phyloP scores from a whole-genome alignment of 495 filamentous ascomycete species.

The Hypoxylon trugodes region DNA sequence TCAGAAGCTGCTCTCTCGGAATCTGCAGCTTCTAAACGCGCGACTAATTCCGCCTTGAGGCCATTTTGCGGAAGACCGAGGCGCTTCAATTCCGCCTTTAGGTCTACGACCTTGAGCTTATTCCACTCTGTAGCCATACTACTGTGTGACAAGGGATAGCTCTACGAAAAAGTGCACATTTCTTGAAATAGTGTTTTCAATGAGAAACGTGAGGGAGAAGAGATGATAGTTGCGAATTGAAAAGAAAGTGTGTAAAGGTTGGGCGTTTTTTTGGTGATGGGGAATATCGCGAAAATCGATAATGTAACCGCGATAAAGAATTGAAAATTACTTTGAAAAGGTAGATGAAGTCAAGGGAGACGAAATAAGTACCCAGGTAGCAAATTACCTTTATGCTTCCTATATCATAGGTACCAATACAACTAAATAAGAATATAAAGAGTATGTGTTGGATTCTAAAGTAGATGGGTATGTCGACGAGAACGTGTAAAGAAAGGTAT shows the following conservation, averaged over 20 bases:
- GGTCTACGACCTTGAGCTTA: constrained; percentile 66
- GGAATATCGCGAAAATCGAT: neutral
- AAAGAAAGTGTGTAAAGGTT: too few relatives aligned
- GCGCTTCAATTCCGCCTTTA: constrained; percentile 65
- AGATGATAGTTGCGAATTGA: neutral
- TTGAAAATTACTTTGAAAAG: too few relatives aligned
- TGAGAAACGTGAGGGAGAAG: neutral
- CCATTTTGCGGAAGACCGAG: constrained; percentile 63
- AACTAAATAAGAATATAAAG: neutral
- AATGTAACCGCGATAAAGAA: neutral
- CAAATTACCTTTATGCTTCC: too few relatives aligned
- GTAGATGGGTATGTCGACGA: neutral
- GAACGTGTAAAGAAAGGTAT: neutral
- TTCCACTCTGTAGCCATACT: constrained; percentile 64
- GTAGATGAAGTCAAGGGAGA: too few relatives aligned
- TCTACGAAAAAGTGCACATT: constrained; percentile 27
- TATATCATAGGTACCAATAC: too few relatives aligned
- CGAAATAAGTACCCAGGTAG: too few relatives aligned
- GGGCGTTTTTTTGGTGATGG: too few relatives aligned
- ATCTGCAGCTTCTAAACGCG: constrained; percentile 56
- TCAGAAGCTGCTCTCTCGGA: constrained; percentile 22
- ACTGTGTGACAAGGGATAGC: constrained; percentile 3
- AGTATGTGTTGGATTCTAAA: neutral
- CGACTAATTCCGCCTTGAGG: constrained; percentile 65
- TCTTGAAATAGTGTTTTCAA: constrained; percentile 1